Conservation (phyloP, 140 eudicot species). For the Flaveria floridana region DNA sequence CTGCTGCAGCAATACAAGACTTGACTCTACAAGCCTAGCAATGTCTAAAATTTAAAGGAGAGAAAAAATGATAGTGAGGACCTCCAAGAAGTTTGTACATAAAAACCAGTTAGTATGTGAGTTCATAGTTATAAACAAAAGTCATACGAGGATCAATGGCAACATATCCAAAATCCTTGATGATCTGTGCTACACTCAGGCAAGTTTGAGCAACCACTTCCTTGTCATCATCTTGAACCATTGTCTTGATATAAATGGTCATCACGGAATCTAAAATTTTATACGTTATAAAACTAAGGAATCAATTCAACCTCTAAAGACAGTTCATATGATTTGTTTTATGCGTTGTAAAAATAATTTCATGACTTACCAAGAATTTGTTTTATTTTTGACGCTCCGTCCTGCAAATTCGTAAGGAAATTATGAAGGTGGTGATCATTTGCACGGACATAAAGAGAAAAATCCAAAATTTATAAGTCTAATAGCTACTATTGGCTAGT, state of each 20-base stretch:
- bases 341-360: background rate
- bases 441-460: background rate
- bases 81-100: slow-evolving; percentile 34
- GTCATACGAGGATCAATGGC: slow-evolving; percentile 69
- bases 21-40: slow-evolving; percentile 71
- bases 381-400: slow-evolving; percentile 51
- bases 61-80: slow-evolving; percentile 6
- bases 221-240: slow-evolving; percentile 87
- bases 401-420: slow-evolving; percentile 43
- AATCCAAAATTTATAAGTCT: background rate
- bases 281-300: slow-evolving; percentile 15
- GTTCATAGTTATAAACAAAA: slow-evolving; percentile 10
- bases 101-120: slow-evolving; percentile 22
- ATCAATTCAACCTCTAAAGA: slow-evolving; percentile 13
- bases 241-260: slow-evolving; percentile 73
- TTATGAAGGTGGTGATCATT: background rate
- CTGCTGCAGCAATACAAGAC: slow-evolving; percentile 56
- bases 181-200: slow-evolving; percentile 64
- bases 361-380: slow-evolving; percentile 62
- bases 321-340: background rate
- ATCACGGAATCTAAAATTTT: slow-evolving; percentile 59
- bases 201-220: slow-evolving; percentile 98
- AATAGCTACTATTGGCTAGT: background rate
- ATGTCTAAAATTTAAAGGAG: slow-evolving; percentile 46
- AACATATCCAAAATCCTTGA: slow-evolving; percentile 59